A percentile compares a stretch with the other conserved stretches of the same genome.
These are phyloP conservation scores for Poa annua DNA, from an alignment of 176 grass and related monocot genomes.

Conservation along the genomic window DNA sequence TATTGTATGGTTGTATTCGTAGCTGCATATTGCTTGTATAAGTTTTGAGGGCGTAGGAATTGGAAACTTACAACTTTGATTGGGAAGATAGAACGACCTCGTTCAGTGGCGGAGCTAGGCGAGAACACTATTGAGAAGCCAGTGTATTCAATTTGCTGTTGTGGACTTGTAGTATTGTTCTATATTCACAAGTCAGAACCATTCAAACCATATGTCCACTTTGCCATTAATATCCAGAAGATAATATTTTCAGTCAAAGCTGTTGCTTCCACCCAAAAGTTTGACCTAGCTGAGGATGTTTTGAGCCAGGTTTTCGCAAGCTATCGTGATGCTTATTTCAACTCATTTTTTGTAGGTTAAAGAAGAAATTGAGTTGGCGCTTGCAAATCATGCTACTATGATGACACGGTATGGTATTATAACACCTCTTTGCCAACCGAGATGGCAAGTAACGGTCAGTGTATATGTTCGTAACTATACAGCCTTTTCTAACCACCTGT, in stretches of 20 bases:
- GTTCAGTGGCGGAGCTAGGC: too few species aligned
- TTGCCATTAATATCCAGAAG: not conserved
- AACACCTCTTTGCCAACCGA: slow-evolving; percentile 15
- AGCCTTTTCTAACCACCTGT: slow-evolving; percentile 36
- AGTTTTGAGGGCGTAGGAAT: not conserved
- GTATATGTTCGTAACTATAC: slow-evolving; percentile 20
- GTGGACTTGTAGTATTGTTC: not conserved
- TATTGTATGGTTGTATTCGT: not conserved
- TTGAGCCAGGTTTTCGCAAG: slow-evolving; percentile 18
- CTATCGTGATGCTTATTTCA: slow-evolving; percentile 32
- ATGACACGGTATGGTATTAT: slow-evolving; percentile 55
- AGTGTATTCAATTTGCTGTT: not conserved
- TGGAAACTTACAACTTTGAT: not conserved
- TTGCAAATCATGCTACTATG: slow-evolving; percentile 71
- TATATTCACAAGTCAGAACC: not conserved
- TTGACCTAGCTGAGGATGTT: not conserved
- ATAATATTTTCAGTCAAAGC: slow-evolving; percentile 21
- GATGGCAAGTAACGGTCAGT: not conserved
- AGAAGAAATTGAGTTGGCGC: slow-evolving; percentile 89
- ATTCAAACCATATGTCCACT: not conserved
- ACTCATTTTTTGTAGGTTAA: slow-evolving; percentile 72
- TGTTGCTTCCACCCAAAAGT: not conserved
- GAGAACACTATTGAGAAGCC: not conserved
- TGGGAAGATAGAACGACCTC: not conserved
- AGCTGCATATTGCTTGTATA: not conserved